Evolutionary conservation across 1,284 basidiomycete genomes (phyloP), one percentile per base, ranked within the genome.

Genomic region (Tilletia indica): DNA sequence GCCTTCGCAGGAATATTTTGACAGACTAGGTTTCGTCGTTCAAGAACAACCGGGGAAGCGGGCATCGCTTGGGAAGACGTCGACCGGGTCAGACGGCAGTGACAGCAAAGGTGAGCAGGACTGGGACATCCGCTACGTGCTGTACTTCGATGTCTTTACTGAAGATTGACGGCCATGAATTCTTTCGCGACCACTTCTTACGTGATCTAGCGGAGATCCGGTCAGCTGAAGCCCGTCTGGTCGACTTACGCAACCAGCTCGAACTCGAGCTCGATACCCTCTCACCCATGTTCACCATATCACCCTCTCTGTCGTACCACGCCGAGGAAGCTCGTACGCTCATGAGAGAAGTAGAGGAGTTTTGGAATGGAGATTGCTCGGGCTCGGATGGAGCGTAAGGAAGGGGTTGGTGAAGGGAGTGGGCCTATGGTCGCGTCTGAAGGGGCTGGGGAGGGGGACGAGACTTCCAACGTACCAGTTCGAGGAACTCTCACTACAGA

Each of bases 401-500:
- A 54, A 54, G 51, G 51, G 8, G 16, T 54, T 25, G 51, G 51
- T 6, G 51, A 25, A 19, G 14, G 42, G 3, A 45, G 42, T 14
- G 42, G 42, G 42, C 9, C 9, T 45, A 9, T 45, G 42, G 42
- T 3, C 42, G 42, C 42, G 42, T 45, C 42, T 8, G 42, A 45
- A 8, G 42, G 6, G 42, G 42, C 42, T 45, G 42, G 42, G 14
- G 42, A 45, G 14, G 61, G 34, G 9, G 61, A 64, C n/a, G 9
- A 39, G 61, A 34, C 36, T 14, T 38, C 61, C 11, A 36, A 64
- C 34, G 36, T 38, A 5, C 61, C 61, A 19, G 36, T 38, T 11
- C 34, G 38, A 16, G 77, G 78, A 11, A 71, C 77, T 0, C 48
- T 81, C 69, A 81, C 80, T 16, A 77, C 78, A 5, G 71, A 39